Percentiles rank a stretch among this genome's conserved stretches.
phyloP scores from a whole-genome alignment of 202 grass and related monocot species.

The Cymbopogon flexuosus region DNA sequence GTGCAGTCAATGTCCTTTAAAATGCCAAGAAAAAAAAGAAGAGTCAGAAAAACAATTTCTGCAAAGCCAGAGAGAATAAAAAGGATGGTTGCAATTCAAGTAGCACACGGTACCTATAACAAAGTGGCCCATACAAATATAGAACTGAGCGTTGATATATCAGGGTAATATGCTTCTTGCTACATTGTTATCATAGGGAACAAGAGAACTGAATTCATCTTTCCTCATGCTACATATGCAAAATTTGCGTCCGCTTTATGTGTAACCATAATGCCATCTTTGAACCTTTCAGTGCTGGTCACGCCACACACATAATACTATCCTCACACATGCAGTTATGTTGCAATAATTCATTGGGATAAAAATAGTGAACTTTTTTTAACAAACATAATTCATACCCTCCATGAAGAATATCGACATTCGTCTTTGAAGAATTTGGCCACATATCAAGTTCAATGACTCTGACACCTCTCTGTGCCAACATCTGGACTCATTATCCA shows the following conservation, averaged over 20 bases:
- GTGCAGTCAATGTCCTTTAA: slow-evolving; percentile 67
- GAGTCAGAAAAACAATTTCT: slow-evolving; percentile 14
- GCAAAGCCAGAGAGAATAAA: not conserved
- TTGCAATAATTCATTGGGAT: not conserved
- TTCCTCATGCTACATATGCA: not conserved
- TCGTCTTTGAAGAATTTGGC: slow-evolving; percentile 68
- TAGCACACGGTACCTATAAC: not conserved
- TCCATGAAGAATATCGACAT: slow-evolving; percentile 81
- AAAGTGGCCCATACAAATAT: not conserved
- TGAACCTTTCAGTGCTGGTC: not conserved
- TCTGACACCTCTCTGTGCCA: slow-evolving; percentile 20
- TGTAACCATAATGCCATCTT: not conserved
- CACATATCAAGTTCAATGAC: slow-evolving; percentile 89
- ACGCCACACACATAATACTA: not conserved
- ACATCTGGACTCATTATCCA: too few species aligned
- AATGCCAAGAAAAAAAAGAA: slow-evolving; percentile 24
- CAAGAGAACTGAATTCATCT: not conserved
- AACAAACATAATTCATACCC: slow-evolving; percentile 39
- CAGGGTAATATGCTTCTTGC: not conserved
- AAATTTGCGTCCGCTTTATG: not conserved
- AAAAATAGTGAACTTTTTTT: not conserved
- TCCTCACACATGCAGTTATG: not conserved
- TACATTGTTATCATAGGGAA: not conserved
- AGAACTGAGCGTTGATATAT: not conserved
- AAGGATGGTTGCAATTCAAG: slow-evolving; percentile 5